Percentiles rank a stretch among this genome's conserved stretches.
Conservation (phyloP, 345 rosid genomes). For the Chamaenerion angustifolium region DNA sequence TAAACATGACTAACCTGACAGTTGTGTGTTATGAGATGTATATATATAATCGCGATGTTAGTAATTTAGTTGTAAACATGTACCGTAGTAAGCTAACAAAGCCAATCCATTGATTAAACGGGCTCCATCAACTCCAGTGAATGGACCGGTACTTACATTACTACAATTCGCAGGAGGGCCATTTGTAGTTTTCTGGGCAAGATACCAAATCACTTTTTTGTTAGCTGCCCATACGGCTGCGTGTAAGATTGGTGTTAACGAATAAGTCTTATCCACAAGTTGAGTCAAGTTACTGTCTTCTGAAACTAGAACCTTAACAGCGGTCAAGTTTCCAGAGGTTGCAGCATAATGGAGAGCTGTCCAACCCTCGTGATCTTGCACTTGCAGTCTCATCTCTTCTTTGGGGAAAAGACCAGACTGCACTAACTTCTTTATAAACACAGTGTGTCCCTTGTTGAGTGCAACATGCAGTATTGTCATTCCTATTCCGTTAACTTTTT, state of each 20-base stretch:
- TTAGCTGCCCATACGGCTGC: neutral
- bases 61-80: neutral
- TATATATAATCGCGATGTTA: neutral
- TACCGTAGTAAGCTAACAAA: neutral
- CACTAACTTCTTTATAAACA: slow-evolving; percentile 6
- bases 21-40: too few species aligned
- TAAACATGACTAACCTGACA: too few species aligned
- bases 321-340: neutral
- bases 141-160: neutral
- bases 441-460: neutral
- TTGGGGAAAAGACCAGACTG: neutral
- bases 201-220: slow-evolving; percentile 4
- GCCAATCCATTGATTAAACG: neutral
- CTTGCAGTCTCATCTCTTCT: neutral
- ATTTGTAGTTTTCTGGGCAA: neutral
- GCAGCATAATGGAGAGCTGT: slow-evolving; percentile 14
- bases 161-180: neutral
- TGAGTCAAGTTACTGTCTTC: slow-evolving; percentile 2
- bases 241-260: neutral
- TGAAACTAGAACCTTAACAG: neutral
- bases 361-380: rapidly evolving
- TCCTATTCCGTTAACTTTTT: neutral
- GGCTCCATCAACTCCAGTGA: neutral
- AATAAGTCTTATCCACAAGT: neutral
- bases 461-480: slow-evolving; percentile 9